Evolutionary conservation across 495 filamentous ascomycete genomes (phyloP), one percentile per base, ranked within the genome.

Genomic region (Darksidea phi): DNA sequence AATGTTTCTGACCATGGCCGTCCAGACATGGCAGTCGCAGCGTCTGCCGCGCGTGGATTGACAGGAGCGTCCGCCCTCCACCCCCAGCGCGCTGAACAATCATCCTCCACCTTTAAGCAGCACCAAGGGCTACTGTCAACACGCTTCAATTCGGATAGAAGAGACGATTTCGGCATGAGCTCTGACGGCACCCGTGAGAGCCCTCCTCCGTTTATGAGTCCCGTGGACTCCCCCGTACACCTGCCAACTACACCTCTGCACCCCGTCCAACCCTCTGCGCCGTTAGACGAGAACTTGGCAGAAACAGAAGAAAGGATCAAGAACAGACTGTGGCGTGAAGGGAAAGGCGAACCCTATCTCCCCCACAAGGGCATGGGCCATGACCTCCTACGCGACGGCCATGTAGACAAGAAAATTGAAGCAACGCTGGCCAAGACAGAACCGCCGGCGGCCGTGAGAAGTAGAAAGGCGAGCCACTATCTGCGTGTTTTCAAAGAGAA

Each of bases 401-500:
- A 77, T 21, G 87, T 95, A 13, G 91, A 95, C 59, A 88, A 87
- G 72, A 88, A 87, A 18, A 92, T 96, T 65, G 84, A 89, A 60
- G 91, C 91, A 42, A 90, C 86, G 37, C 71, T 95, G 50, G 78
- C 88, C 3, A 87, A 88, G 34, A 78, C 82, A 37, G 93, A 96
- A 69, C 86, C 61, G 20, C 28, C 82, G 25, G 66, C 75, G n/a
- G 73, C 75, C n/a, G 84, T 84, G 50, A 85, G 94, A 61, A 96
- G 91, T 74, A 85, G 94, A 59, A 98, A 98, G 76, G 87, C 93
- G 46, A 96, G 90, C 71, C 92, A 98, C 72, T 90, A 88, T 68
- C 74, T 98, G 46, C 84, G 94, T 2, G 80, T 97, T 51, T 98
- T 98, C 79, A 94, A 90, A 71, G 90, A 96, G 69, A 94, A 91